Evolutionary conservation across 2,329 filamentous ascomycete genomes (phyloP).

Genomic region (Colletotrichum sp.): DNA sequence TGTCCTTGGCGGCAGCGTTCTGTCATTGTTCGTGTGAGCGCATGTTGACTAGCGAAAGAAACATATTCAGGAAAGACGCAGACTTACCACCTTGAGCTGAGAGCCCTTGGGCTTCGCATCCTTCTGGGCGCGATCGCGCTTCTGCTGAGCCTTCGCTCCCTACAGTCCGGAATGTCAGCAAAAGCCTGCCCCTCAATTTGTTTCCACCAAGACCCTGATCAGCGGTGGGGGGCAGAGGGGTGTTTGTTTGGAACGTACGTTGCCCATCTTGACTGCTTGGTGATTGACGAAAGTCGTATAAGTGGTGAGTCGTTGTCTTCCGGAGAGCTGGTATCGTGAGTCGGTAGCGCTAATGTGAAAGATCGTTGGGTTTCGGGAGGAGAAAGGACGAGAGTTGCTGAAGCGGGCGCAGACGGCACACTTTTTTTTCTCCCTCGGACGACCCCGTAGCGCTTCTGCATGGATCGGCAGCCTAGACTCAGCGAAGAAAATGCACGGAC

Average conservation of each 20-base stretch:
- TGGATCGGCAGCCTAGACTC: slow-evolving; percentile 14
- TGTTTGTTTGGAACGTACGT: slow-evolving; percentile 20
- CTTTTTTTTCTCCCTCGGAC: slow-evolving; percentile 1
- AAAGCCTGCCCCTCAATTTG: slow-evolving; percentile 13
- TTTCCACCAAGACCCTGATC: slow-evolving; percentile 20
- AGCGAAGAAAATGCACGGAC: not conserved
- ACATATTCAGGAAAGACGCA: not conserved
- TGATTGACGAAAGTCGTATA: not conserved
- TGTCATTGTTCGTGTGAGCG: slow-evolving; percentile 36
- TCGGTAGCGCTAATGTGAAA: not conserved
- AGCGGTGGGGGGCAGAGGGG: slow-evolving; percentile 5
- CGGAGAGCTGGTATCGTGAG: not conserved
- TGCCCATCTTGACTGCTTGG: slow-evolving; percentile 17
- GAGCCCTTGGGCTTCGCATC: slow-evolving; percentile 62
- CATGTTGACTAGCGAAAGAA: not conserved
- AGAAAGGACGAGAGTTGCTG: not conserved
- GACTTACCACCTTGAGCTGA: slow-evolving; percentile 70
- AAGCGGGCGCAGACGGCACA: not conserved
- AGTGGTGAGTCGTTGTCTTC: not conserved
- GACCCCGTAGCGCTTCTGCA: slow-evolving; percentile 9
- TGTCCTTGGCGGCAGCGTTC: slow-evolving; percentile 77
- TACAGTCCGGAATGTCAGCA: slow-evolving; percentile 29
- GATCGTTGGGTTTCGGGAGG: not conserved
- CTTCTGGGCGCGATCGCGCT: slow-evolving; percentile 75
- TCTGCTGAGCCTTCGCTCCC: slow-evolving; percentile 72